These are phyloP conservation scores for Neopestalotiopsis clavispora DNA, from an alignment of 2,329 filamentous ascomycete species.

Conservation along the genomic window DNA sequence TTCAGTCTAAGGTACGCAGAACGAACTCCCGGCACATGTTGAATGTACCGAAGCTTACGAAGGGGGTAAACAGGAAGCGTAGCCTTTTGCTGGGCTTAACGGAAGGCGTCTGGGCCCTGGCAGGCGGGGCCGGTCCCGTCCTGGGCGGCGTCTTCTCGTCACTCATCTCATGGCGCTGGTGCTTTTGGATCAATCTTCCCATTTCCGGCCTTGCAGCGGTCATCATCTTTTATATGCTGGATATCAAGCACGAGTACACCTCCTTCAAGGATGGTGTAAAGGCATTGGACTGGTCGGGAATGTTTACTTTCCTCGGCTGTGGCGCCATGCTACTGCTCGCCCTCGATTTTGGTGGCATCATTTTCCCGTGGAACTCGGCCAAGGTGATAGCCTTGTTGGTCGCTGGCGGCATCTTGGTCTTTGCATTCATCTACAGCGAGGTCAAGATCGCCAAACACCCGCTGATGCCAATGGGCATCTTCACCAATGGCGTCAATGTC, in stretches of 20 bases:
- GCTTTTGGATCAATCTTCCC: slow-evolving; percentile 25
- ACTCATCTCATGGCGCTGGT: slow-evolving; percentile 29
- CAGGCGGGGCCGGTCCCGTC: slow-evolving; percentile 26
- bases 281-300: slow-evolving; percentile 14
- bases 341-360: slow-evolving; percentile 8
- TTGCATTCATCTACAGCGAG: slow-evolving; percentile 11
- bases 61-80: slow-evolving; percentile 20
- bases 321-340: slow-evolving; percentile 9
- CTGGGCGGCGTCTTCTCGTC: slow-evolving; percentile 29
- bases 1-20: slow-evolving; percentile 33
- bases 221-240: slow-evolving; percentile 10
- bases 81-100: slow-evolving; percentile 26
- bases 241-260: slow-evolving; percentile 9
- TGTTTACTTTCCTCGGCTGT: not conserved
- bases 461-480: slow-evolving; percentile 12
- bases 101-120: slow-evolving; percentile 57
- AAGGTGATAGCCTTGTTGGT: slow-evolving; percentile 10
- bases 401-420: slow-evolving; percentile 4
- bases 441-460: slow-evolving; percentile 7
- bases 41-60: not conserved
- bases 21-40: no score
- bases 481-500: not conserved
- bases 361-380: slow-evolving; percentile 12
- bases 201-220: not conserved
- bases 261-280: slow-evolving; percentile 2